Conservation (phyloP, 176 grass and related monocot species). For the Thalia dealbata region DNA sequence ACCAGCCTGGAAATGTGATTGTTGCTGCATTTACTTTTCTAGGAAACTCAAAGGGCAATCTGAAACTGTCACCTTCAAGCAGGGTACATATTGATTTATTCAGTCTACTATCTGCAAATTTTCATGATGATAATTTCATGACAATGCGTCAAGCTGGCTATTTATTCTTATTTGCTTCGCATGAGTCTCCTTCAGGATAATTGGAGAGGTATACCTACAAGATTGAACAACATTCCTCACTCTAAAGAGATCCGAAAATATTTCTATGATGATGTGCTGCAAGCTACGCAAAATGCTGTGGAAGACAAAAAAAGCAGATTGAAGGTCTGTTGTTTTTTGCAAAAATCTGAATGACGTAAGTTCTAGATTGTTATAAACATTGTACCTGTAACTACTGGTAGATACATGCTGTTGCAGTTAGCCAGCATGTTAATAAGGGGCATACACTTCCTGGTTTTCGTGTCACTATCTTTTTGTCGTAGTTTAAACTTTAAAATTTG, state of each 20-base stretch:
- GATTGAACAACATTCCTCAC: slow-evolving; percentile 92
- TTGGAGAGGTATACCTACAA: slow-evolving; percentile 87
- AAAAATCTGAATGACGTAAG: neutral
- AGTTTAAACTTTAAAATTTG: too few relatives aligned
- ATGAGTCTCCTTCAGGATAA: slow-evolving; percentile 33
- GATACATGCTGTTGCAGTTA: too few relatives aligned
- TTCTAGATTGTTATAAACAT: too few relatives aligned
- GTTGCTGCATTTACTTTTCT: slow-evolving; percentile 20
- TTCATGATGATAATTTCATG: neutral
- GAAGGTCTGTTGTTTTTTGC: slow-evolving; percentile 37
- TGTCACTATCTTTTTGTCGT: too few relatives aligned
- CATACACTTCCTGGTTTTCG: too few relatives aligned
- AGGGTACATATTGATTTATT: slow-evolving; percentile 37
- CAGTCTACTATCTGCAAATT: neutral
- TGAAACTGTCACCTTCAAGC: slow-evolving; percentile 30
- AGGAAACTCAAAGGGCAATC: slow-evolving; percentile 52
- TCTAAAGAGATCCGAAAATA: slow-evolving; percentile 94
- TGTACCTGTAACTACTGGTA: too few relatives aligned
- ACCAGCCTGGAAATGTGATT: neutral
- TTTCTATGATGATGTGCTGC: slow-evolving; percentile 64
- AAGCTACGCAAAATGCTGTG: slow-evolving; percentile 62
- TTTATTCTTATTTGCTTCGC: slow-evolving; percentile 17
- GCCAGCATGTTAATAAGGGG: too few relatives aligned
- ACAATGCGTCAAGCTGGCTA: slow-evolving; percentile 10
- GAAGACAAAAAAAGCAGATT: slow-evolving; percentile 77